Conservation (phyloP, 2,329 filamentous ascomycete genomes). For the Conoideocrella luteorostrata region DNA sequence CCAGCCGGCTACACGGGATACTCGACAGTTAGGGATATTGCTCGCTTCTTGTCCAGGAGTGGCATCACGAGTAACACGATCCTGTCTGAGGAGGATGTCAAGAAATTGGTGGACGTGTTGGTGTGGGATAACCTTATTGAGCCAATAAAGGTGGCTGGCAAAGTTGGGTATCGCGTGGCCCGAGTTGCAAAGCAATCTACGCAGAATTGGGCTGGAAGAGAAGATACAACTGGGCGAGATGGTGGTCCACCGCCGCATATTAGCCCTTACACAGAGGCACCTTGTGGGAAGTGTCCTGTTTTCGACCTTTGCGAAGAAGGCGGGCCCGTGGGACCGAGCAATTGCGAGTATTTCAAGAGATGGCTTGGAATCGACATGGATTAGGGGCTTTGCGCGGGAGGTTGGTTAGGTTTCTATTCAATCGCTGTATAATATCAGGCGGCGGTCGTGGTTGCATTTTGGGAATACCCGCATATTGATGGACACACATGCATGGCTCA, state of each 20-base stretch:
- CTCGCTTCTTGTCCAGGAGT: slow-evolving; percentile 61
- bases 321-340: slow-evolving; percentile 81
- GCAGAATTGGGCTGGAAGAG: slow-evolving; percentile 33
- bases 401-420: too few relatives aligned
- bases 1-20: slow-evolving; percentile 69
- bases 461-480: not conserved
- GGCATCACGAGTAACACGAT: slow-evolving; percentile 68
- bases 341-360: slow-evolving; percentile 83
- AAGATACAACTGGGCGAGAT: slow-evolving; percentile 28
- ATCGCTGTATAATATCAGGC: not conserved
- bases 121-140: slow-evolving; percentile 84
- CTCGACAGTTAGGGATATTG: slow-evolving; percentile 73
- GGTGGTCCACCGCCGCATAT: slow-evolving; percentile 37
- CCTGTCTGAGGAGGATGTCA: slow-evolving; percentile 67
- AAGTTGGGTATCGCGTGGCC: slow-evolving; percentile 46
- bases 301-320: slow-evolving; percentile 89
- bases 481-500: slow-evolving; percentile 13
- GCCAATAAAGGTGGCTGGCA: slow-evolving; percentile 43
- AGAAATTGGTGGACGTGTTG: slow-evolving; percentile 81
- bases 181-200: slow-evolving; percentile 40
- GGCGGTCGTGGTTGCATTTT: not conserved
- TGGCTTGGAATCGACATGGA: slow-evolving; percentile 57
- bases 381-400: not conserved
- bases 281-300: slow-evolving; percentile 87
- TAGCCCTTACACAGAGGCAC: slow-evolving; percentile 80